Conservation (phyloP, 139 green algal genomes). For the Edaphochlamys debaryana region DNA sequence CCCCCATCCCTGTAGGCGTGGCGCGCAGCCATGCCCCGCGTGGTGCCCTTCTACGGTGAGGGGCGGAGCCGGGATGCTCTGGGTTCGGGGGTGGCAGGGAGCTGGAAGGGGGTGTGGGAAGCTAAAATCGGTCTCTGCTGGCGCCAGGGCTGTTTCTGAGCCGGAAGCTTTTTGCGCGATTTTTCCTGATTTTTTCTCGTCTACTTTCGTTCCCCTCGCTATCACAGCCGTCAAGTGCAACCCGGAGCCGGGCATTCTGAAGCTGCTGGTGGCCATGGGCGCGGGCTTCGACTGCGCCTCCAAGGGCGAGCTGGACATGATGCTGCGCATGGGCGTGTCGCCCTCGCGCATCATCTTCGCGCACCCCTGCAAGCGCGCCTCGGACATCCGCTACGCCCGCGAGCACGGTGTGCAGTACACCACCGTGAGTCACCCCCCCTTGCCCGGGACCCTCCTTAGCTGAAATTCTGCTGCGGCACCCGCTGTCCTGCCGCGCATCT, state of each 20-base stretch:
- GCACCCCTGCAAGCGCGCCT: slow-evolving; percentile 93
- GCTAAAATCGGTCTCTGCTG: too few relatives aligned
- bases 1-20: slow-evolving; percentile 70
- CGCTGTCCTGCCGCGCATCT: too few relatives aligned
- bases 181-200: too few relatives aligned
- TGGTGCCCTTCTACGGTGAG: slow-evolving; percentile 94
- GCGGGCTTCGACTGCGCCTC: slow-evolving; percentile 96
- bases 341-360: slow-evolving; percentile 91
- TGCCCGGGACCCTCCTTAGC: too few relatives aligned
- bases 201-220: too few relatives aligned
- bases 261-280: slow-evolving; percentile 85
- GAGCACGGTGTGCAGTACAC: slow-evolving; percentile 78
- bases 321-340: slow-evolving; percentile 83
- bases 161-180: too few relatives aligned
- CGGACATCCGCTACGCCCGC: slow-evolving; percentile 77
- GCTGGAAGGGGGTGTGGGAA: too few relatives aligned
- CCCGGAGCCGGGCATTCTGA: slow-evolving; percentile 86
- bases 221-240: slow-evolving; percentile 99
- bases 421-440: slow-evolving; percentile 68
- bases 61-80: too few relatives aligned
- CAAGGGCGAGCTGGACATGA: slow-evolving; percentile 85
- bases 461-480: too few relatives aligned
- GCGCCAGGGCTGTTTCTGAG: too few relatives aligned
- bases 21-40: slow-evolving; percentile 84
- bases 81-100: too few relatives aligned